Conservation (phyloP, 2,329 filamentous ascomycete species). For the Spiromastix sp. region DNA sequence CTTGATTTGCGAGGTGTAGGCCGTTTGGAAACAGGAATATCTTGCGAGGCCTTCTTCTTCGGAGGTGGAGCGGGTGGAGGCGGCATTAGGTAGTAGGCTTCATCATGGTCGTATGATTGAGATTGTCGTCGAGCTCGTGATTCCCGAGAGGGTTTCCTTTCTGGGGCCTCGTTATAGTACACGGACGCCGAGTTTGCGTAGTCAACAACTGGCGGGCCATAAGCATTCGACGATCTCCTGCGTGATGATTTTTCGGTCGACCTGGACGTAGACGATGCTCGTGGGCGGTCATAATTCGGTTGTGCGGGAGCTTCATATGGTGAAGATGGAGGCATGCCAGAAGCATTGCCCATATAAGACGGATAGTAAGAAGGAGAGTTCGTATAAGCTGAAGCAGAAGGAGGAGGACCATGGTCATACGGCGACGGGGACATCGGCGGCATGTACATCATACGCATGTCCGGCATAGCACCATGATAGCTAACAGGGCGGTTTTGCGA, state of each 20-base stretch:
- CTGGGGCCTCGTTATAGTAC: conserved; percentile 21
- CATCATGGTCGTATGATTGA: conserved; percentile 22
- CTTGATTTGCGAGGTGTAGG: conserved; percentile 20
- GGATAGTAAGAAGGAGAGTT: conserved; percentile 20
- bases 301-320: conserved; percentile 10
- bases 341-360: conserved; percentile 25
- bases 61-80: conserved; percentile 21
- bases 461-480: conserved; percentile 26
- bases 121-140: conserved; percentile 20
- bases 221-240: conserved; percentile 25
- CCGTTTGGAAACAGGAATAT: conserved; percentile 22
- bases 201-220: conserved; percentile 25
- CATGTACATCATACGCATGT: conserved; percentile 17
- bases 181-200: conserved; percentile 20
- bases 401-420: conserved; percentile 28
- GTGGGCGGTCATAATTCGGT: conserved; percentile 18
- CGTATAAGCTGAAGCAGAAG: conserved; percentile 27
- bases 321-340: conserved; percentile 10
- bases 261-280: conserved; percentile 25
- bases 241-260: conserved; percentile 20
- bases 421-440: conserved; percentile 9
- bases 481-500: conserved; percentile 26
- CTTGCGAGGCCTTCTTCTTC: conserved; percentile 20
- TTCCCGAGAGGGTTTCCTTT: conserved; percentile 20
- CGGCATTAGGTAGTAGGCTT: conserved; percentile 35